Evolutionary conservation across 179 eudicot species (phyloP).

Genomic region (Dionaea muscipula): DNA sequence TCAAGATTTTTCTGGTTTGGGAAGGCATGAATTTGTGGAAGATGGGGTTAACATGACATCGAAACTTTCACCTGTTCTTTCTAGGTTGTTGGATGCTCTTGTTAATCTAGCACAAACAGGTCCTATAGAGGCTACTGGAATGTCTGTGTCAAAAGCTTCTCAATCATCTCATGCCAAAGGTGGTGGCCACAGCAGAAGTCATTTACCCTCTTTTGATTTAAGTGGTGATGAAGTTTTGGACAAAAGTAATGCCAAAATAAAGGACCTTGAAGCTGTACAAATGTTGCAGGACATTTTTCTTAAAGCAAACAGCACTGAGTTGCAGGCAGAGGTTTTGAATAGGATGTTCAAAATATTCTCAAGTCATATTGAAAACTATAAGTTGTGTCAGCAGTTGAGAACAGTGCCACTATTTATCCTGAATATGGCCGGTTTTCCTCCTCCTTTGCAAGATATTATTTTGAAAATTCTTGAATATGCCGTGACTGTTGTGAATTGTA

Average conservation of each 20-base stretch:
- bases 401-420: slow-evolving; percentile 92
- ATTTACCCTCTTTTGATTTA: slow-evolving; percentile 43
- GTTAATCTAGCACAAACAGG: slow-evolving; percentile 82
- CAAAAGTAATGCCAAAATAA: slow-evolving; percentile 64
- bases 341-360: slow-evolving; percentile 97
- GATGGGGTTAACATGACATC: slow-evolving; percentile 32
- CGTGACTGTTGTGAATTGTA: slow-evolving; percentile 92
- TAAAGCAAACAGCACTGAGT: slow-evolving; percentile 68
- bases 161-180: slow-evolving; percentile 36
- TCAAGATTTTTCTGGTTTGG: slow-evolving; percentile 14
- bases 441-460: slow-evolving; percentile 72
- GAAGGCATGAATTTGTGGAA: slow-evolving; percentile 24
- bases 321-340: slow-evolving; percentile 91
- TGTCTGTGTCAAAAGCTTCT: slow-evolving; percentile 26
- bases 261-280: slow-evolving; percentile 96
- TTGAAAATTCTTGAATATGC: slow-evolving; percentile 98
- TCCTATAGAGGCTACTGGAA: slow-evolving; percentile 39
- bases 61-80: slow-evolving; percentile 62
- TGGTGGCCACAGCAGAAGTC: slow-evolving; percentile 62
- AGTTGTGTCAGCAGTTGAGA: slow-evolving; percentile 81
- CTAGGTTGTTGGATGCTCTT: slow-evolving; percentile 89
- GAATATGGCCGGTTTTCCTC: slow-evolving; percentile 90
- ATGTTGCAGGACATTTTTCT: slow-evolving; percentile 97
- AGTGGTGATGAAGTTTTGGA: slow-evolving; percentile 58
- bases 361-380: slow-evolving; percentile 89